Evolutionary conservation across 768 basidiomycete genomes (phyloP).

Genomic region (Serendipita indica): DNA sequence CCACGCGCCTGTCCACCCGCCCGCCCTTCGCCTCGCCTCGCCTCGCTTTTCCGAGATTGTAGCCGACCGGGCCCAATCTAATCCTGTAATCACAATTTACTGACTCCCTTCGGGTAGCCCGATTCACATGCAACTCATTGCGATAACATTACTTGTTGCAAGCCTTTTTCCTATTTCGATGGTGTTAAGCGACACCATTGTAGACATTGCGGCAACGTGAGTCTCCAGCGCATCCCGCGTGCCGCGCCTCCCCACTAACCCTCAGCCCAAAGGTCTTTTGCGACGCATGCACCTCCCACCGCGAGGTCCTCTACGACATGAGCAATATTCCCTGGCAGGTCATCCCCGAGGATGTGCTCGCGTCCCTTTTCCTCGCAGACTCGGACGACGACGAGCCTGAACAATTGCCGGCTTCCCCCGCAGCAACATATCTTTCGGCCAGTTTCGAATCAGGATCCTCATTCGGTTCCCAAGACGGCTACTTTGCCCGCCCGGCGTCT

Average conservation of each 20-base stretch:
- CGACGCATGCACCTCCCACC: not conserved
- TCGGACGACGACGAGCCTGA: not conserved
- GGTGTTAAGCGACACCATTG: not conserved
- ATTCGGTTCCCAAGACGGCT: not conserved
- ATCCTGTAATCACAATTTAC: not conserved
- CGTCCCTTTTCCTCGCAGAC: not conserved
- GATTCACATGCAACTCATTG: not conserved
- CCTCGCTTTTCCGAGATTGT: not conserved
- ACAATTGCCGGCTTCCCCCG: not conserved
- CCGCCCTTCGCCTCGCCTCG: not conserved
- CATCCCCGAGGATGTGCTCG: not conserved
- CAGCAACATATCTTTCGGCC: not conserved
- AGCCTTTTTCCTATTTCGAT: not conserved
- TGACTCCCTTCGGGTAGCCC: not conserved
- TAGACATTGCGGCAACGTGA: conserved; percentile 5
- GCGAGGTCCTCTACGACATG: conserved; percentile 7
- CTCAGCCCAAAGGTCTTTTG: not conserved
- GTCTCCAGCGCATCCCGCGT: not conserved
- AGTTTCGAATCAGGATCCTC: not conserved
- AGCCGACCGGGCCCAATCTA: not conserved
- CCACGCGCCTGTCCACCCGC: too few relatives aligned
- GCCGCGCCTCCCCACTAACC: not conserved
- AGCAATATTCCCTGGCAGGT: not conserved
- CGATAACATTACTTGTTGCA: not conserved
- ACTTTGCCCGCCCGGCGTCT: not conserved